Percentiles rank a stretch among this genome's conserved stretches.
Evolutionary conservation across 768 basidiomycete genomes (phyloP).

Genomic region (Boletus subcaerulescens): DNA sequence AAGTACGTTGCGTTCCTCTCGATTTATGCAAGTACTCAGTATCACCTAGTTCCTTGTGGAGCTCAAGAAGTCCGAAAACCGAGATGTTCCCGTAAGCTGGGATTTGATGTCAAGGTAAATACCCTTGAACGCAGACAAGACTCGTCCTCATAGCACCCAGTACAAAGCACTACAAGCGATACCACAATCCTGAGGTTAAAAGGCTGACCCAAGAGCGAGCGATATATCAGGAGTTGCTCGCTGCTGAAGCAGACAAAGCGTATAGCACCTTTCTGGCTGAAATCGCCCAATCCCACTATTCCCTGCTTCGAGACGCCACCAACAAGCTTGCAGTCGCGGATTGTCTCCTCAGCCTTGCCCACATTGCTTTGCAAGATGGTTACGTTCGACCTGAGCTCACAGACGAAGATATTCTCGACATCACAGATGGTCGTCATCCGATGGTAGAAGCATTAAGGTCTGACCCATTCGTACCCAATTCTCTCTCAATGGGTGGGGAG

Average conservation of each 20-base stretch:
- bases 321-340: conserved; percentile 82
- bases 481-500: conserved; percentile 58
- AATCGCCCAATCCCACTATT: conserved; percentile 67
- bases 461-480: conserved; percentile 87
- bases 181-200: conserved; percentile 68
- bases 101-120: conserved; percentile 59
- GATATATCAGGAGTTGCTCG: conserved; percentile 69
- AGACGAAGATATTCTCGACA: conserved; percentile 63
- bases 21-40: background rate
- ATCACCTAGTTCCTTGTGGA: conserved; percentile 70
- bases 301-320: conserved; percentile 67
- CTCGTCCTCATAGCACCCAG: conserved; percentile 34
- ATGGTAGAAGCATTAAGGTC: conserved; percentile 80
- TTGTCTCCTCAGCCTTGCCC: conserved; percentile 82
- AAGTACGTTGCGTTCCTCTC: conserved; percentile 43
- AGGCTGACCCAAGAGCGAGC: conserved; percentile 66
- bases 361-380: conserved; percentile 69
- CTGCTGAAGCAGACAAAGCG: conserved; percentile 63
- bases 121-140: background rate
- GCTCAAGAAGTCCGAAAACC: conserved; percentile 57
- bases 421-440: conserved; percentile 86
- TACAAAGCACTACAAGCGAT: conserved; percentile 70
- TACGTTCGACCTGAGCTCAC: conserved; percentile 79
- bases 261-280: conserved; percentile 67
- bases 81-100: conserved; percentile 54